Conservation (phyloP, 352 stramenopile genomes). For the Aphanomyces invadans region DNA sequence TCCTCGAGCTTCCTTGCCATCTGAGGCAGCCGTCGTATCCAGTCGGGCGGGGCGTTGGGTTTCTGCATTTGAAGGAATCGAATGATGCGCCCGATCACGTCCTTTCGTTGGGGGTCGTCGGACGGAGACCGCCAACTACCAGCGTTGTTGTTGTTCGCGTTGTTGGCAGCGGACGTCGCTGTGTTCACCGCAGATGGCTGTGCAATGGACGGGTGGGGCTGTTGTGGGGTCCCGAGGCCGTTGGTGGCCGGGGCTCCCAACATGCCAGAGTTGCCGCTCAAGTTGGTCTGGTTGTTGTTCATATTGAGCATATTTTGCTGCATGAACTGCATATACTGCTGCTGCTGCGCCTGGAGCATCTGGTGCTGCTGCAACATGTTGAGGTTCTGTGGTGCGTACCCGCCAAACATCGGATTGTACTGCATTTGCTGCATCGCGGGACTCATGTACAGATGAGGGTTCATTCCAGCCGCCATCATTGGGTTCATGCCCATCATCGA, state of each 20-base stretch:
- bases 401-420: conserved; percentile 11
- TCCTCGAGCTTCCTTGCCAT: conserved; percentile 87
- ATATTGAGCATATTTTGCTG: conserved; percentile 22
- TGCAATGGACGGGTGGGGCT: background rate
- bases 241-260: background rate
- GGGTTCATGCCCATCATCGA: conserved; percentile 20
- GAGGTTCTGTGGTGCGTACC: conserved; percentile 5
- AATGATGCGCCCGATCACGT: conserved; percentile 39
- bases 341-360: conserved; percentile 8
- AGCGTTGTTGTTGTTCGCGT: too few relatives aligned
- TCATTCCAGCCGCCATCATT: conserved; percentile 20
- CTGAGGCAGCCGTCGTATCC: conserved; percentile 83
- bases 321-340: conserved; percentile 17
- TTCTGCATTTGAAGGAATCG: conserved; percentile 76
- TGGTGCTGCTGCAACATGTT: conserved; percentile 23
- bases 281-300: conserved; percentile 1
- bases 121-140: conserved; percentile 9
- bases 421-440: background rate
- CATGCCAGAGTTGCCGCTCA: conserved; percentile 11
- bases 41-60: conserved; percentile 77
- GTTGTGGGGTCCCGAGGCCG: background rate
- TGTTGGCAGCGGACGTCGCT: conserved; percentile 3
- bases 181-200: background rate
- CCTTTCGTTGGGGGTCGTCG: conserved; percentile 20
- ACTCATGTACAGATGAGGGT: conserved; percentile 16